Base-by-base conservation (phyloP, 768 basidiomycete species). In the Gloeophyllum trabeum region DNA sequence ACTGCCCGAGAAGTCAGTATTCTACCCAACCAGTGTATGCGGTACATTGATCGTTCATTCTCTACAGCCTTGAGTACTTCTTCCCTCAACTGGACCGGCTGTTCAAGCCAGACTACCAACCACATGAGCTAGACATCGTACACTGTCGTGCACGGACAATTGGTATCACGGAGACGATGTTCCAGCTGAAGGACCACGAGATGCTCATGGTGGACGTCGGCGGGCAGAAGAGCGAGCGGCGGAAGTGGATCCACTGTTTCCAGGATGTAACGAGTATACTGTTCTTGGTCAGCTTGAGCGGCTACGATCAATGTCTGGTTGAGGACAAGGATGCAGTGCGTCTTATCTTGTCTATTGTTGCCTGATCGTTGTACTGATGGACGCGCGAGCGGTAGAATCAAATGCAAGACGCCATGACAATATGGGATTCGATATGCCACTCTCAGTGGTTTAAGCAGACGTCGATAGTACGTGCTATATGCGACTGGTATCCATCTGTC, bases 351-450 rank as follows among this genome's bases (percentile, higher is more conserved):
- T 23, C 39, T 34, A 39, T 41, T 24, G 7, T 30, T 32, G 10
- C 28, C 28, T 32, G 28, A 32, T 16, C 28, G 28, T 32, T 32
- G 10, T 10, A 16, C 28, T 32, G 28, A 32, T 32, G 28, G n/a
- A n/a, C n/a, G n/a, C n/a, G n/a, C n/a, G n/a, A n/a, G n/a, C n/a
- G n/a, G n/a, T 53, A 92, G 84, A 97, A 97, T 56, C 92, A 94
- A 79, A 94, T 97, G 91, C 87, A 93, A 66, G 92, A 97, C 49
- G 89, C 92, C 1, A 85, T 97, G 80, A 89, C 89, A n/a, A 89
- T 97, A 39, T 97, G 92, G 83, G 92, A 97, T 52, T 91, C 90
- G 32, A 93, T 97, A 72, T 93, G 90, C 63, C 90, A 96, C 59
- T 93, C 90, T 6, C 90, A 93, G 49, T 96, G 91, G 91, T 96